Evolutionary conservation across 1,139 yeast species (phyloP).

Genomic region (Lodderomyces margitis): DNA sequence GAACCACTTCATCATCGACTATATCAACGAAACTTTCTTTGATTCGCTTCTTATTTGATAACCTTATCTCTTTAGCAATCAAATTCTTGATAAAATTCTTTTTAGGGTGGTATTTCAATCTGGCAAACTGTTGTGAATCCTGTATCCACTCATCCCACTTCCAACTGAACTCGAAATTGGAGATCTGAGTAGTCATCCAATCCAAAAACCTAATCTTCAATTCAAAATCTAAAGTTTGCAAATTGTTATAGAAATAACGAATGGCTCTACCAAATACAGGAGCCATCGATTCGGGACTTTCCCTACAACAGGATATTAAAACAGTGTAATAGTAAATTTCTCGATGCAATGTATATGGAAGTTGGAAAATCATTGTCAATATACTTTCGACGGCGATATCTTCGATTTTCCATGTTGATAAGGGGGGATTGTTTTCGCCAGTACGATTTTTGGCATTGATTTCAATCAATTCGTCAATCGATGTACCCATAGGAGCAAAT

Average conservation of each 20-base stretch:
- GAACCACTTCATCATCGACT: constrained; percentile 18
- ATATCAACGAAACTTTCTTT: constrained; percentile 68
- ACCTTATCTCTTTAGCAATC: constrained; percentile 78
- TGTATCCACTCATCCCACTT: constrained; percentile 95
- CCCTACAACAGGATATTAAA: constrained; percentile 85
- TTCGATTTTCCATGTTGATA: constrained; percentile 85
- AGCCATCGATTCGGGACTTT: constrained; percentile 86
- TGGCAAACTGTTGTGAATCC: constrained; percentile 41
- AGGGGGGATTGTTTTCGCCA: constrained; percentile 45
- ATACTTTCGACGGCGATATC: constrained; percentile 86
- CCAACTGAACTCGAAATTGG: constrained; percentile 96
- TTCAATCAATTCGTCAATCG: constrained; percentile 63
- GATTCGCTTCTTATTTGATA: constrained; percentile 69
- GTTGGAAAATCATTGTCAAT: constrained; percentile 70
- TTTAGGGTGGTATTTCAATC: constrained; percentile 63
- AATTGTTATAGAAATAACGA: constrained; percentile 71
- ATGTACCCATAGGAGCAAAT: constrained; percentile 82
- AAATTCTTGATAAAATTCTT: constrained; percentile 73
- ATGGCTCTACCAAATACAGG: constrained; percentile 95
- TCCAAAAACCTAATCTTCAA: constrained; percentile 70
- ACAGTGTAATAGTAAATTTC: constrained; percentile 81
- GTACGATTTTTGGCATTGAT: constrained; percentile 37
- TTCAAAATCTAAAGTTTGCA: constrained; percentile 73
- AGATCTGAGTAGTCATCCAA: constrained; percentile 93
- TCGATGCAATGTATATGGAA: constrained; percentile 67